Evolutionary conservation across 2,329 filamentous ascomycete species (phyloP).

Genomic region (Drechslerella dactyloides): DNA sequence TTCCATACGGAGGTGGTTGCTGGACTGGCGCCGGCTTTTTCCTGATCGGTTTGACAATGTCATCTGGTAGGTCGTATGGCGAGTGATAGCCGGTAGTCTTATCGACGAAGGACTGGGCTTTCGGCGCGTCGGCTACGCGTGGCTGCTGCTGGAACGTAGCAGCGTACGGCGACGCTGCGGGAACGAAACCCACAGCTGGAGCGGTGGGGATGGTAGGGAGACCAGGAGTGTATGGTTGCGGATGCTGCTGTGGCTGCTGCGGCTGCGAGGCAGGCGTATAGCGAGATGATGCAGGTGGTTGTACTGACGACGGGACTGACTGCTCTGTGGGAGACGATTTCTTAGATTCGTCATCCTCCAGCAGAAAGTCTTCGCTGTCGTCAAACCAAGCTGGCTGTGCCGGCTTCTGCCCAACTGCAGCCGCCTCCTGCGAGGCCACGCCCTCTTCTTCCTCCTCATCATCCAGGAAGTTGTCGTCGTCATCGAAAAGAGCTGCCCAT

Average conservation of each 20-base stretch:
- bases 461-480: constrained; percentile 67
- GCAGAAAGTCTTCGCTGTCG: constrained; percentile 83
- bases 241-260: no score
- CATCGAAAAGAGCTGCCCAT: constrained; percentile 76
- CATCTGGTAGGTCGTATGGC: constrained; percentile 92
- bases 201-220: constrained; percentile 54
- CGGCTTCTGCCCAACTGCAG: constrained; percentile 62
- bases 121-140: constrained; percentile 61
- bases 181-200: constrained; percentile 52
- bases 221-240: constrained; percentile 56
- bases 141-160: constrained; percentile 55
- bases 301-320: constrained; percentile 54
- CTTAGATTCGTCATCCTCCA: constrained; percentile 67
- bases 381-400: constrained; percentile 72
- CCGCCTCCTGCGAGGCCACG: constrained; percentile 63
- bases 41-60: constrained; percentile 72
- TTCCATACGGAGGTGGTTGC: constrained; percentile 44
- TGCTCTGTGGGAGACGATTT: constrained; percentile 54
- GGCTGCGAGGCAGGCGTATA: constrained; percentile 54
- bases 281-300: constrained; percentile 48
- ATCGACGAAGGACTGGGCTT: constrained; percentile 83
- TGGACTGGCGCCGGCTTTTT: constrained; percentile 66
- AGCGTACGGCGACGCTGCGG: constrained; percentile 54
- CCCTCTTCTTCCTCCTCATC: constrained; percentile 57
- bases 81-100: constrained; percentile 94